These are phyloP conservation scores for Fusarium udum DNA, from an alignment of 2,329 filamentous ascomycete species.

Conservation along the genomic window DNA sequence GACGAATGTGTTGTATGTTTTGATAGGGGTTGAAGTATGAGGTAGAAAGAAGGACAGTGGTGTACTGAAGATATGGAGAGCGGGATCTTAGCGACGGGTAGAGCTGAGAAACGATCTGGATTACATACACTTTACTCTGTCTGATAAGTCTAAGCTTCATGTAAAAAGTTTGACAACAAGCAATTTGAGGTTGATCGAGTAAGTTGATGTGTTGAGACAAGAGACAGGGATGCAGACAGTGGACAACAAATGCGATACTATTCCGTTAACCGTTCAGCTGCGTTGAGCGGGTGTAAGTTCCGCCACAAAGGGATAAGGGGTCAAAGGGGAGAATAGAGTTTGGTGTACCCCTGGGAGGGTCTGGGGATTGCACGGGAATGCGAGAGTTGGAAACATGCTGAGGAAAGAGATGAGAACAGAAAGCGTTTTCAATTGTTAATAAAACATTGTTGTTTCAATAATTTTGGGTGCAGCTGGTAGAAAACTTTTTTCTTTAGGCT, in stretches of 20 bases:
- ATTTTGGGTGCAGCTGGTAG: fast-evolving
- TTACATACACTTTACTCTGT: neutral
- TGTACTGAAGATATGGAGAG: neutral
- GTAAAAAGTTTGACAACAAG: neutral
- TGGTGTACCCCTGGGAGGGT: neutral
- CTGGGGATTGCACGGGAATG: neutral
- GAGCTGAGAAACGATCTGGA: neutral
- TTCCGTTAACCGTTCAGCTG: fast-evolving
- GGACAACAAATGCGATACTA: neutral
- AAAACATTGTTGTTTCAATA: neutral
- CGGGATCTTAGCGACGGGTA: no score
- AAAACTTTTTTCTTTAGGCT: fast-evolving
- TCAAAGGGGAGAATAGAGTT: neutral
- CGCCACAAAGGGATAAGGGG: neutral
- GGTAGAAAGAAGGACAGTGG: neutral
- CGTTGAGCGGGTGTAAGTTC: neutral
- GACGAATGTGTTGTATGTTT: fast-evolving
- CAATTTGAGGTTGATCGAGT: fast-evolving
- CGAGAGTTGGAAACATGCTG: fast-evolving
- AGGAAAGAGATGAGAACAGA: neutral
- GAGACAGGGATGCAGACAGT: neutral
- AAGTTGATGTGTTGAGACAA: neutral
- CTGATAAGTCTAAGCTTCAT: no score
- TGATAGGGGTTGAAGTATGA: fast-evolving
- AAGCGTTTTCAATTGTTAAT: neutral